Evolutionary conservation across 495 filamentous ascomycete species (phyloP).

Genomic region (Penicillium fimorum): DNA sequence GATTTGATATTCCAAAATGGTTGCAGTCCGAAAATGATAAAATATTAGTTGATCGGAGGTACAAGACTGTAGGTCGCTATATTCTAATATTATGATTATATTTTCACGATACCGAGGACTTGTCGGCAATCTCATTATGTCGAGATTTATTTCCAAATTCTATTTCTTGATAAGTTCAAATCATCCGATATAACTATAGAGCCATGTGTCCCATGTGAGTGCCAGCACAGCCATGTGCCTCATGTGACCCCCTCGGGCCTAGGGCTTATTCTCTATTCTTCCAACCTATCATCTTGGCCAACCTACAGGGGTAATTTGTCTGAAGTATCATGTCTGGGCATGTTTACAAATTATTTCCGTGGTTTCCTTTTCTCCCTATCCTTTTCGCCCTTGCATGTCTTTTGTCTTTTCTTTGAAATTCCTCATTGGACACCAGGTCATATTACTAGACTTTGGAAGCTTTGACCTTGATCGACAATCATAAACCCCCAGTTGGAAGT

Average conservation of each 20-base stretch:
- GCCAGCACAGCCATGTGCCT: constrained; percentile 8
- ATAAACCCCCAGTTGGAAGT: background rate
- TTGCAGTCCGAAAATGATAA: background rate
- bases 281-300: background rate
- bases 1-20: background rate
- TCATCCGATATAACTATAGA: background rate
- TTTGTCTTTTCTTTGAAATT: background rate
- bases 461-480: constrained; percentile 3
- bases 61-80: background rate
- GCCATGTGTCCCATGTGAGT: constrained; percentile 2
- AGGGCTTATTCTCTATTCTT: background rate
- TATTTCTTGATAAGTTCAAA: background rate
- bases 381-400: constrained; percentile 7
- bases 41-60: background rate
- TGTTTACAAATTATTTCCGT: background rate
- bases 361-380: background rate
- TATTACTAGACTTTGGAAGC: background rate
- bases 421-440: background rate
- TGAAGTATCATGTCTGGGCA: background rate
- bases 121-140: no score
- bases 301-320: background rate
- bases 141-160: no score
- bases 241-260: background rate
- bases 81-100: background rate
- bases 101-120: background rate